These are phyloP conservation scores for Xylariomycetidae sp. DNA, from an alignment of 2,329 filamentous ascomycete species.

Conservation along the genomic window DNA sequence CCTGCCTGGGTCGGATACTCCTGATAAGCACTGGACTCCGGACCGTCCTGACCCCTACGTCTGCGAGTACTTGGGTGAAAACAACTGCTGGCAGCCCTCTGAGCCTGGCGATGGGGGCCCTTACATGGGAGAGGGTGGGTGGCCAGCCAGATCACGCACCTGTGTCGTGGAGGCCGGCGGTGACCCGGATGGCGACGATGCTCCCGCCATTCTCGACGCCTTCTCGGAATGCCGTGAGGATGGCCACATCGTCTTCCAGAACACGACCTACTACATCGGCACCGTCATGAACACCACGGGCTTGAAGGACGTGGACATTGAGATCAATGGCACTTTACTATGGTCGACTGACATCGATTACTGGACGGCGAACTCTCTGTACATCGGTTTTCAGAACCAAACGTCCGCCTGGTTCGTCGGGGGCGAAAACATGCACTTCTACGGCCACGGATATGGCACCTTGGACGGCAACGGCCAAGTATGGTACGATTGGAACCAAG, in stretches of 20 bases:
- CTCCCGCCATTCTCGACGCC: background rate
- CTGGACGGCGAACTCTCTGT: conserved; percentile 45
- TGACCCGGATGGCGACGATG: background rate
- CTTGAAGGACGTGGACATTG: conserved; percentile 35
- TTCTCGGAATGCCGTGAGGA: background rate
- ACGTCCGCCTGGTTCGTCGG: conserved; percentile 49
- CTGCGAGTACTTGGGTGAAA: background rate
- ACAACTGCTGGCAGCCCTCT: background rate
- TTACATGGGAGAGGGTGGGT: background rate
- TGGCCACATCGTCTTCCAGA: conserved; percentile 23
- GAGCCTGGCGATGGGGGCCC: background rate
- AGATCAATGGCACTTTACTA: conserved; percentile 32
- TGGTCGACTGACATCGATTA: conserved; percentile 43
- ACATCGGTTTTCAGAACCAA: conserved; percentile 50
- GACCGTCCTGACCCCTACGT: background rate
- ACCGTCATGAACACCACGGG: conserved; percentile 28
- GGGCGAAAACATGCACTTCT: conserved; percentile 42
- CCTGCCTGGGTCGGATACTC: no score
- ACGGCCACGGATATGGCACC: conserved; percentile 45
- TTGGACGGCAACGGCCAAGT: conserved; percentile 54
- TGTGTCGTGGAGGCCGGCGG: background rate
- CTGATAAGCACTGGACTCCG: no score
- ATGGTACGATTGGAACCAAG: conserved; percentile 49
- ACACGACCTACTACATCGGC: conserved; percentile 29
- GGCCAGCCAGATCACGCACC: background rate